A percentile compares a stretch with the other conserved stretches of the same genome.
Evolutionary conservation across 106 monocot genomes (phyloP).

Genomic region (Amphibolis antarctica): DNA sequence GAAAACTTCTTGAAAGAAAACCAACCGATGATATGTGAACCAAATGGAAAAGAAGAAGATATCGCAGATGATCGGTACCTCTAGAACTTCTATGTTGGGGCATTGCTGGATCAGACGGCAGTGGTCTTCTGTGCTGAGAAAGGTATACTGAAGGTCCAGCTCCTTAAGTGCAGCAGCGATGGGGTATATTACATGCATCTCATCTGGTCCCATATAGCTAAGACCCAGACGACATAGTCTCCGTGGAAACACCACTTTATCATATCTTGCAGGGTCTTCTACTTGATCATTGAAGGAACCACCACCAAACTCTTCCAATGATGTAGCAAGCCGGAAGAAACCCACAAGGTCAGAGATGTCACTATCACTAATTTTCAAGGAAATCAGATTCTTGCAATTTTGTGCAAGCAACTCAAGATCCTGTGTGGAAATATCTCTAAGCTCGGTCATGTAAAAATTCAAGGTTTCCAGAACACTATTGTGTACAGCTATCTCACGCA

Average conservation of each 20-base stretch:
- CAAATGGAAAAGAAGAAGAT: no score
- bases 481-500: slow-evolving; percentile 62
- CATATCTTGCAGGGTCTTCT: slow-evolving; percentile 31
- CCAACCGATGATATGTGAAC: no score
- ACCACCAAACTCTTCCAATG: slow-evolving; percentile 76
- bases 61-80: no score
- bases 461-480: slow-evolving; percentile 55
- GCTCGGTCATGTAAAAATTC: slow-evolving; percentile 79
- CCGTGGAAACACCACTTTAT: slow-evolving; percentile 51
- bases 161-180: slow-evolving; percentile 63
- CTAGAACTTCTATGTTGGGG: no score
- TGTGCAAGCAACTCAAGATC: slow-evolving; percentile 62
- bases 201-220: slow-evolving; percentile 60
- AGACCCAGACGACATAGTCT: slow-evolving; percentile 45
- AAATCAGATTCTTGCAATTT: slow-evolving; percentile 48
- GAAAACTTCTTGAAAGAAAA: no score
- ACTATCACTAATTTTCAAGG: slow-evolving; percentile 66
- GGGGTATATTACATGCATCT: slow-evolving; percentile 63
- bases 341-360: slow-evolving; percentile 46
- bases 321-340: slow-evolving; percentile 42
- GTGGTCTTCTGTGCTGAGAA: no score
- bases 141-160: no score
- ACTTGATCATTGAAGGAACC: slow-evolving; percentile 60
- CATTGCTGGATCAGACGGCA: no score
- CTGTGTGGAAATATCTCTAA: slow-evolving; percentile 15